Evolutionary conservation across 805 yeast genomes (phyloP).

Genomic region (Torulaspora gathmanii): DNA sequence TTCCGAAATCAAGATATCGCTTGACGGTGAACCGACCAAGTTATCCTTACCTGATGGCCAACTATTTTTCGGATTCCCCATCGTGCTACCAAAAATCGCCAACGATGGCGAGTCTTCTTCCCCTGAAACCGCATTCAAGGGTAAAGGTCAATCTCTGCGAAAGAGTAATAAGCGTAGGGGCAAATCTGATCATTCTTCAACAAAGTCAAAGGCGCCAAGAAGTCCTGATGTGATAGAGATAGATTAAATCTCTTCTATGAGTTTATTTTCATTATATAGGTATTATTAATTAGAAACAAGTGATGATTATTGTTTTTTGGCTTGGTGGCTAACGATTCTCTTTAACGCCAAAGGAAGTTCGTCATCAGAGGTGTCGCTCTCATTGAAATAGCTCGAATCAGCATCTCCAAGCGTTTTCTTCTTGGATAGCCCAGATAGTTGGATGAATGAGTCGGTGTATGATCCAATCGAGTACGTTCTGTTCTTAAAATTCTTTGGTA

Average conservation of each 20-base stretch:
- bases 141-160: constrained; percentile 74
- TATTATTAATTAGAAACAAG: background rate
- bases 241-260: constrained; percentile 41
- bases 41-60: constrained; percentile 76
- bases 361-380: constrained; percentile 22
- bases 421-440: constrained; percentile 13
- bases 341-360: constrained; percentile 40
- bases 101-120: constrained; percentile 33
- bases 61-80: constrained; percentile 90
- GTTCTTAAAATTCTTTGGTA: constrained; percentile 34
- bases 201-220: constrained; percentile 54
- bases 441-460: constrained; percentile 21
- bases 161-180: constrained; percentile 67
- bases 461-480: constrained; percentile 39
- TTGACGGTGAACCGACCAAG: constrained; percentile 65
- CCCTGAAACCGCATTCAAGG: constrained; percentile 41
- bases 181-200: constrained; percentile 45
- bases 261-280: background rate
- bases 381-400: constrained; percentile 15
- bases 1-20: constrained; percentile 43
- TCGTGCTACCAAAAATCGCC: constrained; percentile 42
- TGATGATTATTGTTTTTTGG: constrained; percentile 1
- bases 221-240: constrained; percentile 81
- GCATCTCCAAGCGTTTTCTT: constrained; percentile 31
- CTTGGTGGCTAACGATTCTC: constrained; percentile 34